These are phyloP conservation scores for Hanseniaspora gamundiae DNA, from an alignment of 1,139 yeast species.

Conservation along the genomic window DNA sequence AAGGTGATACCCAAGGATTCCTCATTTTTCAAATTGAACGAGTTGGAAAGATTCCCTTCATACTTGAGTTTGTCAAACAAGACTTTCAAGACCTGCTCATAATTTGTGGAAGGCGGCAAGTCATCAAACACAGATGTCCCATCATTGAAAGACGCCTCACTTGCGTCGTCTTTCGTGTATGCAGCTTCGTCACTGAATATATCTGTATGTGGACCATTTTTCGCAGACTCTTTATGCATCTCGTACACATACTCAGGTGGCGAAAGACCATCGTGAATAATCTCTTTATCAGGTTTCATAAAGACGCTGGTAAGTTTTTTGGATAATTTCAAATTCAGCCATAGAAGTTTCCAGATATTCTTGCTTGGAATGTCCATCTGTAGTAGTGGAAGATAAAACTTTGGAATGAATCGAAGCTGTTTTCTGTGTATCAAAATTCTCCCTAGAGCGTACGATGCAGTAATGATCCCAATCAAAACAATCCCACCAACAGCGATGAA, in stretches of 20 bases:
- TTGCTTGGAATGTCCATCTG: slow-evolving; percentile 48
- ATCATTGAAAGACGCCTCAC: not conserved
- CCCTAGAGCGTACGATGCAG: slow-evolving; percentile 34
- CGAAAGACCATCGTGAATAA: slow-evolving; percentile 20
- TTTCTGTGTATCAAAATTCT: slow-evolving; percentile 50
- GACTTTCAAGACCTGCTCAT: slow-evolving; percentile 19
- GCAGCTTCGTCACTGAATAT: not conserved
- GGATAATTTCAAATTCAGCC: slow-evolving; percentile 30
- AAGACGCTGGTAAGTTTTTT: slow-evolving; percentile 17
- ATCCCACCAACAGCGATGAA: slow-evolving; percentile 67
- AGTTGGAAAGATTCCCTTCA: slow-evolving; percentile 19
- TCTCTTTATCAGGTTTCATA: slow-evolving; percentile 19
- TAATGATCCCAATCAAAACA: slow-evolving; percentile 42
- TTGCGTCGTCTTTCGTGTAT: not conserved
- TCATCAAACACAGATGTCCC: not conserved
- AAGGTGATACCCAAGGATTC: not conserved
- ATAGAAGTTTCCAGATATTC: slow-evolving; percentile 31
- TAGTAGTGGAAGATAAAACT: slow-evolving; percentile 54
- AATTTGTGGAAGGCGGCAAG: slow-evolving; percentile 22
- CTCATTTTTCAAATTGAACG: slow-evolving; percentile 9
- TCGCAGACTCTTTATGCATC: not conserved
- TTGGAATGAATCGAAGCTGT: slow-evolving; percentile 63
- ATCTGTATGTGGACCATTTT: not conserved
- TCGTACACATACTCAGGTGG: not conserved
- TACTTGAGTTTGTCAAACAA: slow-evolving; percentile 22